Percentiles rank a stretch among this genome's conserved stretches.
Evolutionary conservation across 2,329 filamentous ascomycete species (phyloP).

Genomic region (Cladosporium sp.): DNA sequence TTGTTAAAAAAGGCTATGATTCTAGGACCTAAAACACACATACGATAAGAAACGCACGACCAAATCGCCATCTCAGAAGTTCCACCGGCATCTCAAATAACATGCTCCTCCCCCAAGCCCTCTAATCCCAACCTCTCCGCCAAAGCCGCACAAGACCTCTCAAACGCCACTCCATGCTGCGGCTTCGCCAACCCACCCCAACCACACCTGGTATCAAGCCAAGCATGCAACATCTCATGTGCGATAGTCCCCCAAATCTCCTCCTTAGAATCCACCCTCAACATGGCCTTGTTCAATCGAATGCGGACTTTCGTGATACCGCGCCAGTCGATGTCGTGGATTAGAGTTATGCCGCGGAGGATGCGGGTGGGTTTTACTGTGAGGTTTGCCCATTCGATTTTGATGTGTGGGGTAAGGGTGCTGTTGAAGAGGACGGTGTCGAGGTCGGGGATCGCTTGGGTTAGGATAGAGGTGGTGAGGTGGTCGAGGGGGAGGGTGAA

Average conservation of each 20-base stretch:
- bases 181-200: neutral
- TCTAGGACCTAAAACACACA: too few species aligned
- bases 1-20: too few species aligned
- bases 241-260: slow-evolving; percentile 14
- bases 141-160: neutral
- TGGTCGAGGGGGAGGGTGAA: neutral
- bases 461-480: neutral
- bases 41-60: too few species aligned
- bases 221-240: slow-evolving; percentile 20
- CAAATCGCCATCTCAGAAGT: too few species aligned
- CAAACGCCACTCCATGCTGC: neutral
- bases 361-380: neutral
- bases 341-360: neutral
- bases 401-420: neutral
- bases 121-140: neutral
- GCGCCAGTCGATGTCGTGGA: neutral
- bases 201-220: slow-evolving; percentile 13
- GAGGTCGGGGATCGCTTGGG: neutral
- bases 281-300: neutral
- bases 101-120: neutral
- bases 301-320: slow-evolving; percentile 1
- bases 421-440: neutral
- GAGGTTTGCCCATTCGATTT: neutral
- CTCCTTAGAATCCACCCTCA: neutral
- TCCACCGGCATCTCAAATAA: neutral